Evolutionary conservation across 2,329 filamentous ascomycete genomes (phyloP).

Genomic region (Aspergillus sp.): DNA sequence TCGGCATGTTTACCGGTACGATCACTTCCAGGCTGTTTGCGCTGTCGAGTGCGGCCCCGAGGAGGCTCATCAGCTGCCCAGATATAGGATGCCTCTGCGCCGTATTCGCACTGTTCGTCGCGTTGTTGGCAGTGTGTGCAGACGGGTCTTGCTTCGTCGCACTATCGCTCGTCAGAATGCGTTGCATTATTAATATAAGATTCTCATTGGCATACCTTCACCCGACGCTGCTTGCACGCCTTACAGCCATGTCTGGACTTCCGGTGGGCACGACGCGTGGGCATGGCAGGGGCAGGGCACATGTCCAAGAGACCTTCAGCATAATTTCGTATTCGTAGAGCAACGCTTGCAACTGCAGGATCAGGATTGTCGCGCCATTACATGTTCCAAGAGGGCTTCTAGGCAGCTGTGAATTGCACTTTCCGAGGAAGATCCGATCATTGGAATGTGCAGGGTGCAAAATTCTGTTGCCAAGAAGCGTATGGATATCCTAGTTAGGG

Average conservation of each 20-base stretch:
- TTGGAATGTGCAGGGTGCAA: background rate
- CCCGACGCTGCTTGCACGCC: constrained; percentile 23
- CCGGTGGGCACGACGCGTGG: constrained; percentile 19
- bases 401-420: no score
- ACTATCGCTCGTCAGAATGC: constrained; percentile 10
- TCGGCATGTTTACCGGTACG: no score
- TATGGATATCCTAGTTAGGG: background rate
- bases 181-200: background rate
- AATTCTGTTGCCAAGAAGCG: background rate
- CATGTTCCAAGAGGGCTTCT: no score
- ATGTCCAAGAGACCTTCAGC: background rate
- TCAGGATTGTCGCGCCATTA: no score
- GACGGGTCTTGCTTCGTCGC: constrained; percentile 22
- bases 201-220: constrained; percentile 18
- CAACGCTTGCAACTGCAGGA: no score
- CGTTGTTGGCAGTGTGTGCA: constrained; percentile 21
- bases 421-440: no score
- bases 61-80: constrained; percentile 12
- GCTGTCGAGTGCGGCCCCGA: background rate
- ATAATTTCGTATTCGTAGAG: background rate
- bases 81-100: constrained; percentile 11
- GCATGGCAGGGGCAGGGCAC: constrained; percentile 4
- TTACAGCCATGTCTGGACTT: constrained; percentile 26
- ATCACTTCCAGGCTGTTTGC: background rate
- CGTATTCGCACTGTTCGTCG: constrained; percentile 20